These are phyloP conservation scores for Chaetomiaceae sp. DNA, from an alignment of 2,329 filamentous ascomycete species.

Conservation along the genomic window DNA sequence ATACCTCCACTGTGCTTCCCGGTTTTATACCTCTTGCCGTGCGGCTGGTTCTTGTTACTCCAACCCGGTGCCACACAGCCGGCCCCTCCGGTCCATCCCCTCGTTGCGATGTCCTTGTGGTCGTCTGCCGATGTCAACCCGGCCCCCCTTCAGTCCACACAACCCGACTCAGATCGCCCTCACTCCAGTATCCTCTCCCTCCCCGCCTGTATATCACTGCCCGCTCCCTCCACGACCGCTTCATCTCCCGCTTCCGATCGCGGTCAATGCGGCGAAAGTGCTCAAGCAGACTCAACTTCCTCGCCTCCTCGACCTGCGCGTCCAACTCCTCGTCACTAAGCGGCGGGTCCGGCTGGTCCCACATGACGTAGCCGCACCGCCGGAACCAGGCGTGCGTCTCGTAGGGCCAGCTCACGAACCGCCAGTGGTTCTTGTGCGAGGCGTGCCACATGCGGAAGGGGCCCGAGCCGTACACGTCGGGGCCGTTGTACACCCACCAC, in stretches of 20 bases:
- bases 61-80: too few species aligned
- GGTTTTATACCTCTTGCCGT: too few species aligned
- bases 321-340: neutral
- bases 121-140: neutral
- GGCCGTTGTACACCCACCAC: too few species aligned
- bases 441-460: neutral
- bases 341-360: neutral
- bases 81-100: too few species aligned
- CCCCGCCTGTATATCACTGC: neutral
- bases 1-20: too few species aligned
- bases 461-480: neutral
- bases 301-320: neutral
- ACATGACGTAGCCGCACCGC: neutral
- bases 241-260: neutral
- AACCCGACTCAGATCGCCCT: neutral
- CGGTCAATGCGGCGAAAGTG: neutral
- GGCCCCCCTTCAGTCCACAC: neutral
- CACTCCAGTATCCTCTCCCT: slow-evolving; percentile 1
- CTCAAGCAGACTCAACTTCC: neutral
- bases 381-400: neutral
- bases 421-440: neutral
- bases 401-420: neutral
- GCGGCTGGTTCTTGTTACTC: too few species aligned
- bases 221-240: neutral
- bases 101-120: too few species aligned